Evolutionary conservation across 495 filamentous ascomycete genomes (phyloP).

Genomic region (Hypoxylon perforatum): DNA sequence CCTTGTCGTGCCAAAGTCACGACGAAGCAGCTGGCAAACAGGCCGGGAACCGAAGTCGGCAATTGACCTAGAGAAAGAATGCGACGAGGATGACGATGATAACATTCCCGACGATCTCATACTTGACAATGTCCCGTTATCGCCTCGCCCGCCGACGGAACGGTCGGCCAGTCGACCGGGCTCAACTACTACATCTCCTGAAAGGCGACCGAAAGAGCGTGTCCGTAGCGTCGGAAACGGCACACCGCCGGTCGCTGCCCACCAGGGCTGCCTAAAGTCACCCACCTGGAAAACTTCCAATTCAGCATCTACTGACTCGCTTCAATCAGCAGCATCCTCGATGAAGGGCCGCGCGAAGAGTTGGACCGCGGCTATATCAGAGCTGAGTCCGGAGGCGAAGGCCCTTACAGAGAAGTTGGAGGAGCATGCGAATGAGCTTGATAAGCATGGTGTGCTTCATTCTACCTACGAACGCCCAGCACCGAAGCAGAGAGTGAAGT

Average conservation of each 20-base stretch:
- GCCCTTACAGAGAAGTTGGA: conserved; percentile 90
- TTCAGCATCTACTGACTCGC: conserved; percentile 37
- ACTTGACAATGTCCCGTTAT: conserved; percentile 95
- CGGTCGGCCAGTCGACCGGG: conserved; percentile 63
- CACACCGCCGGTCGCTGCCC: conserved; percentile 60
- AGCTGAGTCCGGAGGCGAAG: conserved; percentile 87
- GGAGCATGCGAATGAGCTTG: conserved; percentile 77
- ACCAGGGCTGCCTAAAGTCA: conserved; percentile 60
- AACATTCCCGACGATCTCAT: conserved; percentile 92
- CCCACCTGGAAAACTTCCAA: conserved; percentile 57
- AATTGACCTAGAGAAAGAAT: conserved; percentile 86
- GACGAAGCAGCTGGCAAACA: conserved; percentile 79
- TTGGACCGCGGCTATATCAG: conserved; percentile 82
- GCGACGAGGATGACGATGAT: conserved; percentile 83
- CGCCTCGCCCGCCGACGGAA: conserved; percentile 78
- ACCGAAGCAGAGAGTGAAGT: conserved; percentile 66
- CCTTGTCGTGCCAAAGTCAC: conserved; percentile 56
- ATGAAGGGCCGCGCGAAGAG: conserved; percentile 76
- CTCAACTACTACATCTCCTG: conserved; percentile 68
- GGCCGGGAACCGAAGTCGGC: conserved; percentile 73
- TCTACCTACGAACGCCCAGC: conserved; percentile 30
- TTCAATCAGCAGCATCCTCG: conserved; percentile 43
- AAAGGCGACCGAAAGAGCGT: conserved; percentile 61
- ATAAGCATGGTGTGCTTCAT: conserved; percentile 48
- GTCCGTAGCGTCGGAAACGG: conserved; percentile 65